phyloP scores from a whole-genome alignment of 768 basidiomycete genomes.

The Hemileccinum impolitum region DNA sequence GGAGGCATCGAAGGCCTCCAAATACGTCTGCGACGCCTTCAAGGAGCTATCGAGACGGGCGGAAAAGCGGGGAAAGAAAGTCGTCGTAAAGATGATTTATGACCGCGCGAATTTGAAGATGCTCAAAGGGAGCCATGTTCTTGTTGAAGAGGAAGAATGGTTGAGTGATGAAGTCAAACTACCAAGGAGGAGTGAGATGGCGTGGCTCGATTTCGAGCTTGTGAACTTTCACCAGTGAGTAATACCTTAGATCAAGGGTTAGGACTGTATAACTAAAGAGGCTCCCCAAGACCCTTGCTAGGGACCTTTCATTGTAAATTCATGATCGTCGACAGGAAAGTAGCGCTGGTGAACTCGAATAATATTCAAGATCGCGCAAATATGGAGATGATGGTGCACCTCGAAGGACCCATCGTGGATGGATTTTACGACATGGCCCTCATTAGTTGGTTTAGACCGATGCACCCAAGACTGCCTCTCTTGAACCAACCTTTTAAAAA shows the following conservation, averaged over 20 bases:
- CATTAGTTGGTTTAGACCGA: constrained; percentile 52
- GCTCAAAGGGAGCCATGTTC: constrained; percentile 40
- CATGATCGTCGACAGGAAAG: constrained; percentile 64
- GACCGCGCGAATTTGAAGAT: constrained; percentile 64
- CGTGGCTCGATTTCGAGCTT: constrained; percentile 58
- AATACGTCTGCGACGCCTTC: constrained; percentile 48
- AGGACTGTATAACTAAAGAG: neutral
- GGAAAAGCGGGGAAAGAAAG: constrained; percentile 41
- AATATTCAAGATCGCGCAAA: constrained; percentile 62
- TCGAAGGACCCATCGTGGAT: constrained; percentile 70
- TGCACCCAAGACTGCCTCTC: constrained; percentile 45
- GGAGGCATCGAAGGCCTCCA: constrained; percentile 50
- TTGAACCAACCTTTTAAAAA: constrained; percentile 30
- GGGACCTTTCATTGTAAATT: constrained; percentile 75
- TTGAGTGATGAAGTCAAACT: constrained; percentile 43
- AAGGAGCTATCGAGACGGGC: constrained; percentile 49
- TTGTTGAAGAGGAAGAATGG: constrained; percentile 46
- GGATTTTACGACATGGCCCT: constrained; percentile 68
- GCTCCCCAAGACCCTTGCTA: constrained; percentile 39
- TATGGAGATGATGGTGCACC: constrained; percentile 62
- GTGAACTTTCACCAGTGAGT: constrained; percentile 48
- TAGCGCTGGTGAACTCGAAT: constrained; percentile 63
- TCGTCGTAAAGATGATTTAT: constrained; percentile 67
- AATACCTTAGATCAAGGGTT: neutral
- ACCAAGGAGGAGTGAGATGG: constrained; percentile 53